Base-by-base conservation (phyloP, 768 basidiomycete genomes). In the Multifurca ochricompacta region DNA sequence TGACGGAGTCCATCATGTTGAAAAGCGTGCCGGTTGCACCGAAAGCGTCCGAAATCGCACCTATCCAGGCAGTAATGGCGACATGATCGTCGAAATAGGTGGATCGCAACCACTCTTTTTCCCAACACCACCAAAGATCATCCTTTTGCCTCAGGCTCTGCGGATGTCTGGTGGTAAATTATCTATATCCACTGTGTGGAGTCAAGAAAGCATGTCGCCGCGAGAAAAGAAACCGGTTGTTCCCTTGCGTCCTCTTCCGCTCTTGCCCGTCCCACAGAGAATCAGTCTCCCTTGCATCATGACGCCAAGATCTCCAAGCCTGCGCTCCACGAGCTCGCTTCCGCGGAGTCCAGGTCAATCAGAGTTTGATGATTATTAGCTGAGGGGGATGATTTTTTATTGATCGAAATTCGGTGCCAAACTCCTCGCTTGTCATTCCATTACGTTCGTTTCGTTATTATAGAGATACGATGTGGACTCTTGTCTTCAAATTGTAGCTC, bases 141-240 rank as follows among this genome's bases (percentile, higher is more conserved):
- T 6, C 21, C 48, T 23, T 40, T 13, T 32, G 14, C 48, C 42
- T n/a, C 43, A 43, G 14, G 16, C 39, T 21, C 44, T 39, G 11
- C 43, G 10, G 25, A 40, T 27, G 3, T 11, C 44, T 1, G 23
- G 18, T 14, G 21, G 39, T 7, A 52, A 51, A 42, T 9, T 42
- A 14, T 57, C 56, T 35, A 30, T 52, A 11, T 52, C 56, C 28
- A 57, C 56, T 1, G 40, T 52, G 14, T 57, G 56, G 50, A 57
- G 50, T 43, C 56, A 52, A 35, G 56, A 57, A 25, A 57, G 56
- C 51, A 52, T 47, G 50, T 52, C 50, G 56, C 45, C 45, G 8
- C 50, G 31, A 31, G 50, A 57, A 28, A 52, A 41, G 45, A n/a
- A 23, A 39, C 32, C 39, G 16, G 45, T 41, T 16, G 21, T 47